phyloP scores from a whole-genome alignment of 768 basidiomycete genomes.

The Gautieria morchelliformis region DNA sequence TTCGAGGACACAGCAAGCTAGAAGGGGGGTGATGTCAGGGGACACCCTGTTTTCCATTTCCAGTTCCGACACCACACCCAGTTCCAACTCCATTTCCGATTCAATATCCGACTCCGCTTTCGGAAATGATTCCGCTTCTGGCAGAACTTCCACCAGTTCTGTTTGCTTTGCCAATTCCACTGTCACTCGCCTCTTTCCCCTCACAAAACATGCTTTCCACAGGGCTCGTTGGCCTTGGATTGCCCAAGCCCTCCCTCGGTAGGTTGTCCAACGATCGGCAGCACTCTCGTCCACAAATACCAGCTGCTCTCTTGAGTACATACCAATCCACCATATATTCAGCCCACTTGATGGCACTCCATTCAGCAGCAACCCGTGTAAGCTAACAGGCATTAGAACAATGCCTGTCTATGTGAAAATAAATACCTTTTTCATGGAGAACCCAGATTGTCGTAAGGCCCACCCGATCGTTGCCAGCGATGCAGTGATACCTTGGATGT shows the following conservation, averaged over 20 bases:
- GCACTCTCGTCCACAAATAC: slow-evolving; percentile 19
- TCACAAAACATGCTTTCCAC: slow-evolving; percentile 14
- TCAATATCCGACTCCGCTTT: no score
- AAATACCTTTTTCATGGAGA: slow-evolving; percentile 5
- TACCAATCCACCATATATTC: slow-evolving; percentile 7
- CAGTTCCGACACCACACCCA: no score
- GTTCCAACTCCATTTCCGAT: no score
- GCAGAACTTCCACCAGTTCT: no score
- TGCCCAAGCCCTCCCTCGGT: slow-evolving; percentile 10
- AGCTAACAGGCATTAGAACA: no score
- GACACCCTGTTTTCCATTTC: no score
- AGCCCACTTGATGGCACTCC: slow-evolving; percentile 5
- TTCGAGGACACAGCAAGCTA: no score
- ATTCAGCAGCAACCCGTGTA: slow-evolving; percentile 11
- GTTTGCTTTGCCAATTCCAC: no score
- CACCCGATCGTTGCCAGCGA: not conserved
- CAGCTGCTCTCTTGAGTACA: slow-evolving; percentile 10
- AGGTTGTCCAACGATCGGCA: slow-evolving; percentile 2
- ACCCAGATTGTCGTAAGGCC: not conserved
- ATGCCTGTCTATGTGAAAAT: not conserved
- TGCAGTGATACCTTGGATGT: not conserved
- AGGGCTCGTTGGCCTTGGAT: slow-evolving; percentile 1
- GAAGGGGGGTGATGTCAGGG: no score
- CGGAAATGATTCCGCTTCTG: no score
- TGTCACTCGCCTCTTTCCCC: slow-evolving; percentile 15